Conservation (phyloP, 176 grass and related monocot genomes). For the Otatea glauca region DNA sequence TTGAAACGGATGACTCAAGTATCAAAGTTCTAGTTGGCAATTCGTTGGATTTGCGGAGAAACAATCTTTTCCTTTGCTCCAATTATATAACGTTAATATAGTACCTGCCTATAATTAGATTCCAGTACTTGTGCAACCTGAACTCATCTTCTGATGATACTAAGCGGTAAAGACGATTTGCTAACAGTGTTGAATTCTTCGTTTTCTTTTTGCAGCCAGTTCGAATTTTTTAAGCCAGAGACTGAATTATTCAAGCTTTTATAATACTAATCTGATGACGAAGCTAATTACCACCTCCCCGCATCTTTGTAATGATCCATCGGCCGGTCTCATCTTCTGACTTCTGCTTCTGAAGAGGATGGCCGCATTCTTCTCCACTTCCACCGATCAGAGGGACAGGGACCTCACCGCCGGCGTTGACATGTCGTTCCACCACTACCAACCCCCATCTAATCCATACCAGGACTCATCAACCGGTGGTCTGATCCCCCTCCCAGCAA, state of each 20-base stretch:
- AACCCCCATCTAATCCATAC: slow-evolving; percentile 51
- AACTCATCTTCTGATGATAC: slow-evolving; percentile 13
- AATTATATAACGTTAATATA: not conserved
- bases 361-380: slow-evolving; percentile 77
- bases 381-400: slow-evolving; percentile 65
- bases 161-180: not conserved
- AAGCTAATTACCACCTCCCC: slow-evolving; percentile 1
- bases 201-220: slow-evolving; percentile 24
- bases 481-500: slow-evolving; percentile 57
- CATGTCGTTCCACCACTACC: slow-evolving; percentile 61
- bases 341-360: slow-evolving; percentile 54
- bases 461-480: slow-evolving; percentile 52
- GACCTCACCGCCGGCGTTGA: slow-evolving; percentile 39
- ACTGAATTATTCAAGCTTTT: slow-evolving; percentile 27
- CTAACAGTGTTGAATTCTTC: not conserved
- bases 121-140: not conserved
- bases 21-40: not conserved
- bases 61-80: not conserved
- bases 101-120: not conserved
- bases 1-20: not conserved
- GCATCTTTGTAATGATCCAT: slow-evolving; percentile 30
- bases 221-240: slow-evolving; percentile 8
- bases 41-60: not conserved
- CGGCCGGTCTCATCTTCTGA: not conserved
- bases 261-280: slow-evolving; percentile 37